Percentiles rank a stretch among this genome's conserved stretches.
Conservation (phyloP, 192 early-diverging fungal genomes). For the Coemansia sp. region DNA sequence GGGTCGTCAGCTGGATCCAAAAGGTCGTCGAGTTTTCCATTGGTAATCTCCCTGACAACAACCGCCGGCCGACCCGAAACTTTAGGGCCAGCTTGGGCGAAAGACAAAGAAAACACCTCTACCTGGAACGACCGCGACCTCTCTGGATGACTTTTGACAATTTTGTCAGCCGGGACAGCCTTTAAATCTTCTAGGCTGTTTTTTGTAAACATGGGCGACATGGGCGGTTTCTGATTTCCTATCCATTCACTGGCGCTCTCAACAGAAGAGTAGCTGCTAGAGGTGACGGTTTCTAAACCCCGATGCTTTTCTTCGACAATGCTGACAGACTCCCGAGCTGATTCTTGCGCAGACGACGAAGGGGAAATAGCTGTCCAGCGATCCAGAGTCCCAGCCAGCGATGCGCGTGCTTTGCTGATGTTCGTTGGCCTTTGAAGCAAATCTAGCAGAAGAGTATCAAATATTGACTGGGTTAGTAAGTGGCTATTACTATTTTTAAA, state of each 20-base stretch:
- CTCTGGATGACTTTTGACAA: too few species aligned
- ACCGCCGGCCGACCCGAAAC: not conserved
- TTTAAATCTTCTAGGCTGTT: too few species aligned
- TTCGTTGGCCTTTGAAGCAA: not conserved
- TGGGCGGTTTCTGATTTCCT: too few species aligned
- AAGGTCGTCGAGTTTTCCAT: not conserved
- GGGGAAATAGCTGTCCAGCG: not conserved
- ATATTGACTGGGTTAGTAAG: not conserved
- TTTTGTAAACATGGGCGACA: too few species aligned
- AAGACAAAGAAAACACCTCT: too few species aligned
- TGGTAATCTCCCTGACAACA: slow-evolving; percentile 23
- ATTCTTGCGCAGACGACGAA: not conserved
- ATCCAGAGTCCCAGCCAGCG: not conserved
- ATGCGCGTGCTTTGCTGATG: not conserved
- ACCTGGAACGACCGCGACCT: too few species aligned
- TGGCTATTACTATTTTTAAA: too few species aligned
- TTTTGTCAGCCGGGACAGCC: too few species aligned
- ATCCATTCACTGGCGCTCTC: too few species aligned
- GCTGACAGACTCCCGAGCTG: not conserved
- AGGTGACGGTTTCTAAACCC: too few species aligned
- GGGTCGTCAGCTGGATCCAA: slow-evolving; percentile 2
- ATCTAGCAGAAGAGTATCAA: not conserved
- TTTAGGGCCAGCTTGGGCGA: too few species aligned
- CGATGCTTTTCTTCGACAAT: not conserved
- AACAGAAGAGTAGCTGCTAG: too few species aligned